These are phyloP conservation scores for Xylaria curta DNA, from an alignment of 495 filamentous ascomycete species.

Conservation along the genomic window DNA sequence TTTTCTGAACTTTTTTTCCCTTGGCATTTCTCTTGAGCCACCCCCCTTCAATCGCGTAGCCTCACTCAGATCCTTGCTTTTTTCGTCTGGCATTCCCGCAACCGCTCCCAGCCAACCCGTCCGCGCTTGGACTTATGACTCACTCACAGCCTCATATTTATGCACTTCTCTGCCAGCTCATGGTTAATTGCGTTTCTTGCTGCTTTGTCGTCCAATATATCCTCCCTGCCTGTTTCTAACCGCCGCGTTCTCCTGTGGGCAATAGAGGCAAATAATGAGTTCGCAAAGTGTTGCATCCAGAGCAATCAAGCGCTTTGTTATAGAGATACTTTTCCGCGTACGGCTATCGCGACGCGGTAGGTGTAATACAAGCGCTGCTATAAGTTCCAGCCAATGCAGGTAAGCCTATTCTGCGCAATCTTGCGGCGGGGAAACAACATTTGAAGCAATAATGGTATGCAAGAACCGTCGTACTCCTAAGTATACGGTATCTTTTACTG, in stretches of 20 bases:
- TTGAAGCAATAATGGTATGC: slow-evolving; percentile 9
- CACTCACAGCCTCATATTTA: slow-evolving; percentile 27
- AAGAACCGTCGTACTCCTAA: slow-evolving; percentile 12
- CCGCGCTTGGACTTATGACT: slow-evolving; percentile 22
- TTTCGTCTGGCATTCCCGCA: slow-evolving; percentile 21
- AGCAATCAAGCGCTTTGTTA: not conserved
- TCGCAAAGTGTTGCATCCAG: slow-evolving; percentile 10
- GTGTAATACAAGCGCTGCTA: slow-evolving; percentile 23
- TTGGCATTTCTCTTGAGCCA: slow-evolving; percentile 26
- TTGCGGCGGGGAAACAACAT: slow-evolving; percentile 6
- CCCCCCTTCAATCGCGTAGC: slow-evolving; percentile 15
- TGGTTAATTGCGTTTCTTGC: slow-evolving; percentile 11
- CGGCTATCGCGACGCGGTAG: not conserved
- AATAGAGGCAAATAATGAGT: not conserved
- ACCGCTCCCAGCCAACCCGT: slow-evolving; percentile 21
- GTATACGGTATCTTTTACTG: slow-evolving; percentile 21
- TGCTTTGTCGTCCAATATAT: not conserved
- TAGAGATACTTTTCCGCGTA: not conserved
- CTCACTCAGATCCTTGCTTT: slow-evolving; percentile 22
- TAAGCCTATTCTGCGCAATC: slow-evolving; percentile 20
- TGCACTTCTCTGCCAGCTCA: slow-evolving; percentile 23
- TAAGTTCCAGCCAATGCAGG: slow-evolving; percentile 21
- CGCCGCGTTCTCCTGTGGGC: not conserved
- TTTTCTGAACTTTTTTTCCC: not conserved
- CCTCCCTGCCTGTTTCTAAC: not conserved